Evolutionary conservation across 768 basidiomycete species (phyloP), one percentile per base, ranked within the genome.

Genomic region (Phlebiopsis gigantea): DNA sequence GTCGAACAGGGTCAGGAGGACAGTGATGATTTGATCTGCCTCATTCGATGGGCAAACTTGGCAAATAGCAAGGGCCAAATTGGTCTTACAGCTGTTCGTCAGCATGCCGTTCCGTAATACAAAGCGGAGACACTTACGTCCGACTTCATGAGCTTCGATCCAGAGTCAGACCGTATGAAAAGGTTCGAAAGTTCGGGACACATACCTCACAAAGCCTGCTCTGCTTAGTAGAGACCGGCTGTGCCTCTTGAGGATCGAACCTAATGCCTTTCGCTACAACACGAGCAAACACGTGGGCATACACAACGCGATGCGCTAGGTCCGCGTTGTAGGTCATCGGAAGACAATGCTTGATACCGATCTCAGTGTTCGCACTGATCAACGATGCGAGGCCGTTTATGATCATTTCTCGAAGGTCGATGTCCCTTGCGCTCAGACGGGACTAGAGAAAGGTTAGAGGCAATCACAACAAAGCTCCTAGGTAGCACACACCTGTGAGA

Each of bases 281-380:
- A 39, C 86, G 79, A 39, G 88, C 84, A 67, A 95, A 90, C 6
- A 93, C 85, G 63, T 88, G 84, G 14, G 91, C 83, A 65, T 94
- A 97, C 24, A 93, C 90, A 9, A 81, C 77, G 14, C 91, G 81
- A 63, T 87, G 85, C 39, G 79, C 72, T 24, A 78, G 73, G 64
- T 94, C 88, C 21, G 75, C 68, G 63, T 90, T 86, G 62, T 91
- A 93, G 1, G 88, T 90, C 57, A 90, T 75, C 4, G 84, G 74
- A 21, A 95, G 80, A 63, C 88, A 93, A 67, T 95, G 90, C 68
- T 93, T 93, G 66, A 95, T 84, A 5, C 91, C 93, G 62, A 83
- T 87, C 65, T 94, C 90, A 15, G 89, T 85, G 66, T 96, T 96
- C 12, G 91, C 82, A 30, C 79, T 81, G 55, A 96, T 85, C 5